Evolutionary conservation across 164 flowering plant genomes (phyloP), one percentile per base, ranked within the genome.

Genomic region (Taxillus chinensis): DNA sequence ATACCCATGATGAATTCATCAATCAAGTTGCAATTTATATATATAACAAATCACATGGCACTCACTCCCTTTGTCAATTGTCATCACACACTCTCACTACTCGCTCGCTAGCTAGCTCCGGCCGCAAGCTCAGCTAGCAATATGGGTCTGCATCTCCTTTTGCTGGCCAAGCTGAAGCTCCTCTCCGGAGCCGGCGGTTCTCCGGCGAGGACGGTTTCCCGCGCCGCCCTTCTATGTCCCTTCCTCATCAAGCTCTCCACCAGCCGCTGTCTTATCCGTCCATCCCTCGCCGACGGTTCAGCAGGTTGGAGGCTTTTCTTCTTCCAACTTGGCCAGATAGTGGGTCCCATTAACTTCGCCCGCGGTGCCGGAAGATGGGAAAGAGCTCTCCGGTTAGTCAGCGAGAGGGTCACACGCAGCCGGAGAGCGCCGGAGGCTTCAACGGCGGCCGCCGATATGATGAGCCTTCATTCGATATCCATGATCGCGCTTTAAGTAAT

Each of bases 381-480:
- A 7, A 45, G 79, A 40, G 82, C 77, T 42, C 8, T 71, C 13
- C 67, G 82, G 67, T 54, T 78, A 7, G 67, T 75, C 5, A 37
- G 40, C 17, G 66, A 57, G 62, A 50, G 73, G 65, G 3, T 75
- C 6, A 8, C 12, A 5, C 45, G 41, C 45, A 9, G 3, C 5
- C 64, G 45, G 2, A 10, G 64, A 11, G 42, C 52, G 41, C 48
- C 67, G 5, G 42, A 48, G 10, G 5, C 55, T 7, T 13, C 62
- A 5, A 42, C 42, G n/a, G 15, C 42, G n/a, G 15, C 38, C n/a
- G 72, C 63, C 14, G 77, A 73, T n/a, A 58, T 65, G 13, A 58
- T 65, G 13, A 73, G 60, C 64, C 55, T 75, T 63, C 71, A 68
- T 49, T 48, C 76, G 2, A 66, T 78, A 71, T 66, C 79, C 14